Evolutionary conservation across 1,284 basidiomycete genomes (phyloP).

Genomic region (Naganishia sp.): DNA sequence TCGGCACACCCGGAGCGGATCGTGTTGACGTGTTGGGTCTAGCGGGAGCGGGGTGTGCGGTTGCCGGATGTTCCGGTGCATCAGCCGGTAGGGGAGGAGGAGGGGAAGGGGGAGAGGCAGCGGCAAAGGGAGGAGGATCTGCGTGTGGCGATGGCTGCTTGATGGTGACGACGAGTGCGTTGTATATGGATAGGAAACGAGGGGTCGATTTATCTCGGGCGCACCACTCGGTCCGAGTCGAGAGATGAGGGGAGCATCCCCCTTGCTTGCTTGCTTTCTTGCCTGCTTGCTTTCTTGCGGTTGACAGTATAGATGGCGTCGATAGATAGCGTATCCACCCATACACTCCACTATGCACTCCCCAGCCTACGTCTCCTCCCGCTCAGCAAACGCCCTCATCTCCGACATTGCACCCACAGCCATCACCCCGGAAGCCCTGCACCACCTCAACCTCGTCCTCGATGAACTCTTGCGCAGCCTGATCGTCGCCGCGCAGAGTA

Average conservation of each 20-base stretch:
- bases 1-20: background rate
- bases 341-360: no score
- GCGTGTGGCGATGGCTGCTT: constrained; percentile 26
- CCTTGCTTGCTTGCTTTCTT: no score
- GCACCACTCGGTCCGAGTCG: background rate
- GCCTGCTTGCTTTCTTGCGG: no score
- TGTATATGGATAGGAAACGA: no score
- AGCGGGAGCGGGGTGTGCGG: constrained; percentile 31
- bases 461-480: constrained; percentile 82
- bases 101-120: constrained; percentile 5
- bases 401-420: constrained; percentile 87
- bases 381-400: constrained; percentile 82
- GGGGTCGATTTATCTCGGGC: background rate
- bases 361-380: constrained; percentile 73
- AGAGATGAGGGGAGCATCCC: no score
- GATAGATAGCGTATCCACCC: no score
- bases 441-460: constrained; percentile 76
- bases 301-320: no score
- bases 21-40: constrained; percentile 10
- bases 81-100: constrained; percentile 13
- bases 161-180: background rate
- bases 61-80: constrained; percentile 23
- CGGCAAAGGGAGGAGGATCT: constrained; percentile 30
- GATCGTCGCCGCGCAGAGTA: constrained; percentile 68
- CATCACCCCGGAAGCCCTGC: constrained; percentile 70